A percentile compares a stretch with the other conserved stretches of the same genome.
Conservation (phyloP, 2,329 filamentous ascomycete genomes). For the Stagonosporopsis cucurbitacearum region DNA sequence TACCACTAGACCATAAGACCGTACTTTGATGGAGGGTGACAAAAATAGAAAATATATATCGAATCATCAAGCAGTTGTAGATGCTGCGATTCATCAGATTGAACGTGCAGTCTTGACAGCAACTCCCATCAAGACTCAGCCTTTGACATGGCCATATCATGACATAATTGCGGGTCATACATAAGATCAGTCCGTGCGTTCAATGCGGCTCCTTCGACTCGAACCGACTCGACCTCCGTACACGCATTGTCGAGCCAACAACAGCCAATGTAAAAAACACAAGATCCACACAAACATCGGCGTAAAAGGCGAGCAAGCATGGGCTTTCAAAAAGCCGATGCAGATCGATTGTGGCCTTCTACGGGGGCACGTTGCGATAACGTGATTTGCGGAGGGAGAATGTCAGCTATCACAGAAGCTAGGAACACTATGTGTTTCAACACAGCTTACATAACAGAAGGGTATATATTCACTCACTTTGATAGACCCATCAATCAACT, state of each 20-base stretch:
- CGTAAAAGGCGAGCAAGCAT: not conserved
- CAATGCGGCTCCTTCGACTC: conserved; percentile 9
- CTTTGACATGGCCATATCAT: conserved; percentile 1
- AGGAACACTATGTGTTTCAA: too few species aligned
- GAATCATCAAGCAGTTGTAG: too few species aligned
- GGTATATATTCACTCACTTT: too few species aligned
- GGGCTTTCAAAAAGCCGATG: not conserved
- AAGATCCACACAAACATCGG: not conserved
- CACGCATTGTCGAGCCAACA: not conserved
- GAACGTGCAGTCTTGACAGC: not conserved
- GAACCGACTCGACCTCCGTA: not conserved
- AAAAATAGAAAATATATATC: not conserved
- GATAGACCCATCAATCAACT: too few species aligned
- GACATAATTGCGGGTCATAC: conserved; percentile 9
- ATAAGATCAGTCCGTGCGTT: not conserved
- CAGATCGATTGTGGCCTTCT: not conserved
- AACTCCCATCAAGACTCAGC: not conserved
- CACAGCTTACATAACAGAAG: too few species aligned
- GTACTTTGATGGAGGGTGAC: not conserved
- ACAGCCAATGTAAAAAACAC: too few species aligned
- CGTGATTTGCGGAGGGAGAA: conserved; percentile 13
- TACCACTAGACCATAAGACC: conserved; percentile 61
- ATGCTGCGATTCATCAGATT: not conserved
- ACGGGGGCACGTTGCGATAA: not conserved
- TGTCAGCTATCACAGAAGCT: too few species aligned